Conservation (phyloP, 2,329 filamentous ascomycete genomes). For the Cladosporium halotolerans region DNA sequence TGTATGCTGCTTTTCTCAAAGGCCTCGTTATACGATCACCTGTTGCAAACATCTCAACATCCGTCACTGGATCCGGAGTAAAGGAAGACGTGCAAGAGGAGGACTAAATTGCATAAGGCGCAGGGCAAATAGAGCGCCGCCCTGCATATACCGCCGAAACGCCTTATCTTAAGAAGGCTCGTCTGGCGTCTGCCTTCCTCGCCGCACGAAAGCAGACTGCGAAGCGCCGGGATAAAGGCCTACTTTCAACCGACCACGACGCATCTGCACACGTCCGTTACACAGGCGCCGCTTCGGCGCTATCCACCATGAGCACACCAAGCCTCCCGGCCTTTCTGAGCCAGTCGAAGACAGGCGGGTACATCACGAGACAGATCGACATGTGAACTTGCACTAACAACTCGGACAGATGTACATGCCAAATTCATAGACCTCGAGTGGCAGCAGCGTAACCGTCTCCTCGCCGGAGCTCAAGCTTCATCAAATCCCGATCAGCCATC, state of each 20-base stretch:
- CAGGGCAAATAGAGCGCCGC: background rate
- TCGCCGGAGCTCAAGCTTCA: constrained; percentile 37
- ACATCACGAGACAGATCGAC: constrained; percentile 8
- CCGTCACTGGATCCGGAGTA: background rate
- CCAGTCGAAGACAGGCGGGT: constrained; percentile 43
- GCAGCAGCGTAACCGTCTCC: constrained; percentile 51
- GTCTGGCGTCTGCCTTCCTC: constrained; percentile 4
- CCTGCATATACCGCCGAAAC: background rate
- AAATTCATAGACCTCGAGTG: constrained; percentile 59
- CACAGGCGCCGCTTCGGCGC: constrained; percentile 15
- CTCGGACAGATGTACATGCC: constrained; percentile 46
- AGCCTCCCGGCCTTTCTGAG: constrained; percentile 49
- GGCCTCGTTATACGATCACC: too few species aligned
- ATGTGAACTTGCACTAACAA: constrained; percentile 16
- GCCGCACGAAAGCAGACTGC: constrained; percentile 1
- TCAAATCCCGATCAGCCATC: constrained; percentile 38
- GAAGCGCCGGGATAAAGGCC: background rate
- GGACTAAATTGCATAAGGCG: background rate
- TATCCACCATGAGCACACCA: constrained; percentile 9
- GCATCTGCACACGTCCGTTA: constrained; percentile 13
- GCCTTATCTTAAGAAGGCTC: constrained; percentile 1
- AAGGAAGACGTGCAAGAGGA: too few species aligned
- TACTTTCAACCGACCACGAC: constrained; percentile 12
- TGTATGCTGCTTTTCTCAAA: too few species aligned
- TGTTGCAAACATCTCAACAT: too few species aligned